Base-by-base conservation (phyloP, 1,139 yeast genomes). In the Cylindricascospora bacillispora region DNA sequence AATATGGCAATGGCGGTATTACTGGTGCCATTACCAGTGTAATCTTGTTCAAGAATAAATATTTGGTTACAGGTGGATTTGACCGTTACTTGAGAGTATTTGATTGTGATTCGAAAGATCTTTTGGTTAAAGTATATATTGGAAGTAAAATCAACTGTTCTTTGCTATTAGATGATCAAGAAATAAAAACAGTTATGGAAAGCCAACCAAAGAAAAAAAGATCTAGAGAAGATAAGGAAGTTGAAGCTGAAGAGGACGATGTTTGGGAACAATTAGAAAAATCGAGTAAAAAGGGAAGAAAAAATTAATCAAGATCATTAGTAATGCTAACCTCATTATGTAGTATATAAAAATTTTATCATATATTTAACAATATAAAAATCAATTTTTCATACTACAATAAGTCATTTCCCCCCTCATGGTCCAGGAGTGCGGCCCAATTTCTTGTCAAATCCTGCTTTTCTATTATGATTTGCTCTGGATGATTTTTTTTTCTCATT, bases 11-110 rank as follows among this genome's bases (percentile, higher is more conserved):
- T 13, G 38, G 53, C 21, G 73, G 70, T 7, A 56, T 67, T 3
- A 63, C 60, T 13, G 73, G 74, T 44, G 55, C 60, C 3, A 42
- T 57, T 2, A 50, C 52, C 23, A 59, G 60, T 15, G 38, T 60
- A 11, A 50, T 34, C 24, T 35, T 46, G 7, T 31, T 36, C 10
- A 27, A 45, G 3, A 35, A 39, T 32, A 36, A 40, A 28, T 47
- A 47, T 29, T 34, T 75, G 6, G 65, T 68, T 2, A 65, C 83
- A 15, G 95, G 93, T 25, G 94, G 95, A 0, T 64, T 85, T 22
- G 97, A 86, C 50, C 65, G 95, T 47, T 86, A 83, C 50, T 63
- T 83, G 25, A 66, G 95, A 34, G 81, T 81, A 3, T 86, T 70
- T 53, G 77, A 81, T 38, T 49, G 73, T 5, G 58, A 56, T 2